phyloP scores from a whole-genome alignment of 108 stramenopile genomes.

The Nitzschia inconspicua region DNA sequence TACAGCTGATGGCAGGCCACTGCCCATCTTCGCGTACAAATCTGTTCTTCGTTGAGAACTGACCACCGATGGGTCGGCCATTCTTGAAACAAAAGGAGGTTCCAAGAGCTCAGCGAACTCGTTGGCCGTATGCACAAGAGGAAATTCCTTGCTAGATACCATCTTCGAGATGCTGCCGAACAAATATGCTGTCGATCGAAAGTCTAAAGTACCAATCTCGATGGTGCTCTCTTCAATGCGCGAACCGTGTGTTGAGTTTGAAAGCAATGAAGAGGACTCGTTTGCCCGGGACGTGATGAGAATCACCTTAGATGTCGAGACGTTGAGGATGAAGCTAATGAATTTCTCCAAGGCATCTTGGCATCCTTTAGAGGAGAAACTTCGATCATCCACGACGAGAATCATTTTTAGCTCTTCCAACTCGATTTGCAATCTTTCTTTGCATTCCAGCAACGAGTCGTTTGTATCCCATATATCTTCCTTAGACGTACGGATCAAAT shows the following conservation, averaged over 20 bases:
- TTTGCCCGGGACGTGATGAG: not conserved
- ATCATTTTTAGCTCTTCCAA: slow-evolving; percentile 10
- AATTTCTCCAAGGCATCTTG: slow-evolving; percentile 20
- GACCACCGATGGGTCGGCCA: not conserved
- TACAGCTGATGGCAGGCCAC: slow-evolving; percentile 16
- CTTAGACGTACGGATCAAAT: slow-evolving; percentile 7
- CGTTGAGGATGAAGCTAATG: slow-evolving; percentile 11
- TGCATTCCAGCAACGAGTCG: slow-evolving; percentile 13
- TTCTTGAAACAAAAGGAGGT: not conserved
- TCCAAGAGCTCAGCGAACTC: slow-evolving; percentile 33
- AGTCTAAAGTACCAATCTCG: slow-evolving; percentile 22
- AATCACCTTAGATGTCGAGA: slow-evolving; percentile 3
- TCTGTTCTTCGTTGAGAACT: slow-evolving; percentile 21
- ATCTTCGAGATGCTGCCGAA: slow-evolving; percentile 18
- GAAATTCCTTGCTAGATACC: slow-evolving; percentile 17
- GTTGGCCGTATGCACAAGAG: slow-evolving; percentile 11
- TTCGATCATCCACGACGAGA: slow-evolving; percentile 18
- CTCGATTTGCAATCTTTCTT: slow-evolving; percentile 20
- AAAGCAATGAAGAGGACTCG: not conserved
- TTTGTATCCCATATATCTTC: slow-evolving; percentile 15
- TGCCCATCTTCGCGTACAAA: slow-evolving; percentile 21
- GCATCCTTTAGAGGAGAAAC: not conserved
- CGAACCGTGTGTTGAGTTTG: not conserved
- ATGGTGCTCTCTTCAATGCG: not conserved
- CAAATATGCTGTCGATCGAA: slow-evolving; percentile 16